Base-by-base conservation (phyloP, 352 stramenopile genomes). In the Globisporangium abappressorium region DNA sequence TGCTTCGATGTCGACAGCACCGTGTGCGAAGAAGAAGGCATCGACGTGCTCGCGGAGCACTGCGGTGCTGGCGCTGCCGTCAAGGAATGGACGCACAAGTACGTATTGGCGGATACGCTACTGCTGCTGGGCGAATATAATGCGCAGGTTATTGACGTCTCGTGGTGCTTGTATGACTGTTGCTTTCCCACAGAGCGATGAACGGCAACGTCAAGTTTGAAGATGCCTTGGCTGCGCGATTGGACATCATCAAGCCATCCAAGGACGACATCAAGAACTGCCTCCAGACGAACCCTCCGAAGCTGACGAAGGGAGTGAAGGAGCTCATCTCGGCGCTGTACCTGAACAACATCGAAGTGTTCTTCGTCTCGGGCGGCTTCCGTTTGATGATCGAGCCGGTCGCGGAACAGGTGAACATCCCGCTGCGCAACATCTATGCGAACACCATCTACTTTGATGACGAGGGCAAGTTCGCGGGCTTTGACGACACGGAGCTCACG, bases 331-430 rank as follows among this genome's bases (percentile, higher is more conserved):
- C 78, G 34, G 79, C 79, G 57, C 83, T 99, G 55, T 87, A 98
- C 53, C 70, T 86, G 51, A 93, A 97, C 62, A 87, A 87, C 36
- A 94, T 97, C 20, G 81, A 95, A 60, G 96, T 99, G 22, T 99
- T 98, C 84, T 81, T 99, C 24, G 97, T 99, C n/a, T 98, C 92
- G 7, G 98, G 98, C 51, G 98, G 98, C 64, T 99, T 99, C 68
- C 90, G 97, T 2, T 79, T 98, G 65, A 99, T 99, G 97, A 99
- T 99, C 79, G 91, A 98, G 70, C 97, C 97, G 0, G 87, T 99
- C 0, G 97, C 97, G 20, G 78, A 95, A 69, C 66, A 87, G 58
- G 72, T 98, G 72, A 75, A 76, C 60, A 82, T 97, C 73, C 80
- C 92, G 66, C 68, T 90, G 80, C 79, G 80, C 49, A 97, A 98